A percentile compares a stretch with the other conserved stretches of the same genome.
These are phyloP conservation scores for Closterium sp. DNA, from an alignment of 139 green algal species.

Conservation along the genomic window DNA sequence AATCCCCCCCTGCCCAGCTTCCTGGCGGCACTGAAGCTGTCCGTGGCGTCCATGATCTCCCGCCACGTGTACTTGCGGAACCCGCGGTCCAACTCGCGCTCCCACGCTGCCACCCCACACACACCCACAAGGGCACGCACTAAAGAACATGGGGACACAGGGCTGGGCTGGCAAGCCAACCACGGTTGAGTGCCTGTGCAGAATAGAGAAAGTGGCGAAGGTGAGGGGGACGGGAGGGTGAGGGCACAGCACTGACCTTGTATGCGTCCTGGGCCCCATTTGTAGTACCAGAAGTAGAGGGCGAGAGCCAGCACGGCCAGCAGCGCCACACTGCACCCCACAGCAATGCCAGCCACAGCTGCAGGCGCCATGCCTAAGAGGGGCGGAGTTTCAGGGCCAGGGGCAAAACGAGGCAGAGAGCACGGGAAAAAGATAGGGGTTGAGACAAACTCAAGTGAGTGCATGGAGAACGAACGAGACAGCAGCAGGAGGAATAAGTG, in stretches of 20 bases:
- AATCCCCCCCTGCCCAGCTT: conserved; percentile 26
- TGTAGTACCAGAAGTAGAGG: background rate
- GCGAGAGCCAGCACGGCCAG: background rate
- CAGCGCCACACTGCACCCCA: background rate
- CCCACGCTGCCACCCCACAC: background rate
- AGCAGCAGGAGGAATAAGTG: background rate
- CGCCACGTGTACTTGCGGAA: background rate
- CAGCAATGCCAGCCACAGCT: background rate
- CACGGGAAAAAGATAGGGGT: background rate
- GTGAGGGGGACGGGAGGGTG: background rate
- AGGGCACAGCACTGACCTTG: background rate
- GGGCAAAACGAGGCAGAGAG: background rate
- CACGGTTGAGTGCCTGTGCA: background rate
- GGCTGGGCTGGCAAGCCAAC: background rate
- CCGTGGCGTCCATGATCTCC: conserved; percentile 1
- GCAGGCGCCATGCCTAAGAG: background rate
- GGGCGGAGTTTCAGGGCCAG: no score
- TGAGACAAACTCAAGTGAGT: background rate
- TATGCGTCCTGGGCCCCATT: background rate
- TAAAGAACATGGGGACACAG: background rate
- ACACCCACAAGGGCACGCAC: no score
- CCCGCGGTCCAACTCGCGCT: background rate
- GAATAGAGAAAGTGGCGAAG: background rate
- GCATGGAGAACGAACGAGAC: background rate
- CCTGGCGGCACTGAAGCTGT: background rate